Conservation (phyloP, 306 rosid species). For the Gastrolobium villosum region DNA sequence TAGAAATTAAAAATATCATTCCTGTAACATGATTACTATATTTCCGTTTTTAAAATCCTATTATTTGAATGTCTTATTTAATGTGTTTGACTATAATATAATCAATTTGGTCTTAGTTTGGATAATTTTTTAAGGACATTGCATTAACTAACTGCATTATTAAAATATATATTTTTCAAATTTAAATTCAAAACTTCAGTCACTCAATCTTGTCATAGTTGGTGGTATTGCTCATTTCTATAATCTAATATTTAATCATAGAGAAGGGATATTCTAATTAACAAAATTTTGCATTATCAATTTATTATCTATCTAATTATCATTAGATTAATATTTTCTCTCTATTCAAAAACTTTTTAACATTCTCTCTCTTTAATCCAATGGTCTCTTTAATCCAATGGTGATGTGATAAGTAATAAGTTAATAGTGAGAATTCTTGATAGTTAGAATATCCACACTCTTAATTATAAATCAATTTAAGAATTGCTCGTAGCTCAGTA, state of each 20-base stretch:
- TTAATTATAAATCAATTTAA: not conserved
- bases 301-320: too few relatives aligned
- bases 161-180: conserved; percentile 2
- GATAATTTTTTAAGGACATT: not conserved
- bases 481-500: not conserved
- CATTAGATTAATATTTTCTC: too few relatives aligned
- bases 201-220: conserved; percentile 11
- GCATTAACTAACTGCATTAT: not conserved
- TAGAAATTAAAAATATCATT: too few relatives aligned
- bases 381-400: too few relatives aligned
- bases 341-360: too few relatives aligned
- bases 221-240: not conserved
- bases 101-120: conserved; percentile 12
- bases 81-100: conserved; percentile 22
- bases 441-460: too few relatives aligned
- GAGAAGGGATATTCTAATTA: too few relatives aligned
- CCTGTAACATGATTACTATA: too few relatives aligned
- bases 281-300: too few relatives aligned
- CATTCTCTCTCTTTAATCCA: too few relatives aligned
- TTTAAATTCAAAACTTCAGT: conserved; percentile 2
- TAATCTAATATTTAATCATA: not conserved
- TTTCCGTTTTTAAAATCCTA: not conserved
- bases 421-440: too few relatives aligned
- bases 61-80: not conserved
- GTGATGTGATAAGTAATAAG: too few relatives aligned